A percentile compares a stretch with the other conserved stretches of the same genome.
Evolutionary conservation across 2,329 filamentous ascomycete species (phyloP).

Genomic region (Gnomoniopsis sp.): DNA sequence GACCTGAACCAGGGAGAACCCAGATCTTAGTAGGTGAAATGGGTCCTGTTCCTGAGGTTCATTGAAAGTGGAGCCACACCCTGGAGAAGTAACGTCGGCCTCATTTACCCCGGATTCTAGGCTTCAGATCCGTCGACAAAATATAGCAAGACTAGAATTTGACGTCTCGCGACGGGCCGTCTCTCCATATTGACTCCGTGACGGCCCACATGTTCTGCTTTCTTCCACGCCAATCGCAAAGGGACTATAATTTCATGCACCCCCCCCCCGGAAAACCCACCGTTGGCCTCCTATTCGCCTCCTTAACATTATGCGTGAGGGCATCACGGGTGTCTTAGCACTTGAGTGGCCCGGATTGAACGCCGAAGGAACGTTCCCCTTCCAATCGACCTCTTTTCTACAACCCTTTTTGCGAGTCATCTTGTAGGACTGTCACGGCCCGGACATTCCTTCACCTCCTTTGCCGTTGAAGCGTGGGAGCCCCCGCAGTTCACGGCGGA

Average conservation of each 20-base stretch:
- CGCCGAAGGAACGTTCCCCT: not conserved
- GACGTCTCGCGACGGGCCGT: constrained; percentile 15
- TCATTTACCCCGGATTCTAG: not conserved
- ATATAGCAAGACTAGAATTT: not conserved
- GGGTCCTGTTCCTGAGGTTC: not conserved
- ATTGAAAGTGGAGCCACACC: not conserved
- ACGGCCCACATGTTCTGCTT: not conserved
- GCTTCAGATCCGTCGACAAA: not conserved
- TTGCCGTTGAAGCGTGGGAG: not conserved
- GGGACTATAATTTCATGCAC: not conserved
- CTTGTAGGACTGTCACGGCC: not conserved
- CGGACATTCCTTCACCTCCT: not conserved
- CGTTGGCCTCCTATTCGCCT: not conserved
- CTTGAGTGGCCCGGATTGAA: not conserved
- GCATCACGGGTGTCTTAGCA: not conserved
- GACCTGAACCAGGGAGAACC: too few species aligned
- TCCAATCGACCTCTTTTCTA: not conserved
- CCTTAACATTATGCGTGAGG: not conserved
- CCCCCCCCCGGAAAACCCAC: not conserved
- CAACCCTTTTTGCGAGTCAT: not conserved
- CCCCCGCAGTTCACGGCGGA: not conserved
- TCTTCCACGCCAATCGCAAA: not conserved
- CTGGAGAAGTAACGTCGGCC: not conserved
- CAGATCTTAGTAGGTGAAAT: too few species aligned
- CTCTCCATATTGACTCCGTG: constrained; percentile 14